Conservation (phyloP, 208 protist genomes). For the Angomonas deanei region DNA sequence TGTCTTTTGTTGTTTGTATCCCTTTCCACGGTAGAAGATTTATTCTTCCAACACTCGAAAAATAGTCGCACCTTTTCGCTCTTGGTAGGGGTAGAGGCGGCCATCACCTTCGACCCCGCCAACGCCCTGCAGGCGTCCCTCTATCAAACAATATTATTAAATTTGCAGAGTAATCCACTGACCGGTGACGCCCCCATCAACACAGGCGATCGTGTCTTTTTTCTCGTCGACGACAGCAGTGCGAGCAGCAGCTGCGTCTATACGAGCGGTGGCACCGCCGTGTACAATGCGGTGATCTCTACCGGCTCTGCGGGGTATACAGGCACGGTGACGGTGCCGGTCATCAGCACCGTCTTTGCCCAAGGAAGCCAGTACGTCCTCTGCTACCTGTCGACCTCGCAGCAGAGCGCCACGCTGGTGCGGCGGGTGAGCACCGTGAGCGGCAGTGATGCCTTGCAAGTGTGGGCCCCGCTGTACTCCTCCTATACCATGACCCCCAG, state of each 20-base stretch:
- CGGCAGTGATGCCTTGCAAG: constrained; percentile 17
- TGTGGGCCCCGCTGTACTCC: constrained; percentile 75
- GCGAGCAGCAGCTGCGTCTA: constrained; percentile 12
- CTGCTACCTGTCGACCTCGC: constrained; percentile 57
- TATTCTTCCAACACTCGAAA: neutral
- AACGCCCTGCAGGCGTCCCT: constrained; percentile 73
- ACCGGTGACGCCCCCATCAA: constrained; percentile 45
- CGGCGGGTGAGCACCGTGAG: constrained; percentile 16
- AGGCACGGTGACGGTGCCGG: constrained; percentile 24
- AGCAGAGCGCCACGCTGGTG: constrained; percentile 29
- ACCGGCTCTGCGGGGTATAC: constrained; percentile 32
- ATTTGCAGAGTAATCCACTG: constrained; percentile 54
- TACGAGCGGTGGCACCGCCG: neutral
- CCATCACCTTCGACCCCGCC: constrained; percentile 52
- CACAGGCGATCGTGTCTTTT: constrained; percentile 58
- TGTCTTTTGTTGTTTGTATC: too few species aligned
- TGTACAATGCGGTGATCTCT: constrained; percentile 6
- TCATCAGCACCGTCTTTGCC: constrained; percentile 43
- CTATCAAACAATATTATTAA: constrained; percentile 68
- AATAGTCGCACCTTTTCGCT: neutral
- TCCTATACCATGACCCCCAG: constrained; percentile 35
- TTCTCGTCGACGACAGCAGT: constrained; percentile 22
- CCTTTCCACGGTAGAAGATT: neutral
- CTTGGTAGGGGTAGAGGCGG: constrained; percentile 17
- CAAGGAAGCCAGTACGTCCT: constrained; percentile 45